Evolutionary conservation across 2,329 filamentous ascomycete genomes (phyloP).

Genomic region (Epichloe bromicola): DNA sequence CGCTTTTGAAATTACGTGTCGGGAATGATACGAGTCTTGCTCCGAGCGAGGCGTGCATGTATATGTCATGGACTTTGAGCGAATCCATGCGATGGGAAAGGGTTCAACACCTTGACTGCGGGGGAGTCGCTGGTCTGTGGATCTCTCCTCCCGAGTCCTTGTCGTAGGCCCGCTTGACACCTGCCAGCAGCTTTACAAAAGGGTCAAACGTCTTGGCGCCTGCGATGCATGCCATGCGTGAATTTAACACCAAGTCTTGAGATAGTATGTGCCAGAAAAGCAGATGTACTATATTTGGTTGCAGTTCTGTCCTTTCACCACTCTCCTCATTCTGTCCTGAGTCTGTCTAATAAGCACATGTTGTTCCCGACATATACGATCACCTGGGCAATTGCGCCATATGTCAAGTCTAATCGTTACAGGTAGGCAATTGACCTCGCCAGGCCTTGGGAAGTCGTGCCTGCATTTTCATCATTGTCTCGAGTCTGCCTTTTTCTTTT

Average conservation of each 20-base stretch:
- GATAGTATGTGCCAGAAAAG: too few species aligned
- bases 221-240: too few species aligned
- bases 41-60: not conserved
- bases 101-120: not conserved
- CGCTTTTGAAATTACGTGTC: not conserved
- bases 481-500: not conserved
- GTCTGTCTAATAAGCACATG: not conserved
- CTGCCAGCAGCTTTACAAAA: too few species aligned
- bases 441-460: not conserved
- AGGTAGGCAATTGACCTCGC: not conserved
- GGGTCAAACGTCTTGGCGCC: too few species aligned
- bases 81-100: not conserved
- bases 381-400: not conserved
- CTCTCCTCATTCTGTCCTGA: not conserved
- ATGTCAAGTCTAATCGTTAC: not conserved
- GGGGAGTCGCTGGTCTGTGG: not conserved
- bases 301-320: too few species aligned
- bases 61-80: not conserved
- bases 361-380: not conserved
- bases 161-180: too few species aligned
- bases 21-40: not conserved
- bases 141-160: not conserved
- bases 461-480: not conserved
- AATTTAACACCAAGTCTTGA: too few species aligned
- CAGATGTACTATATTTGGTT: too few species aligned